These are phyloP conservation scores for Petunia secreta DNA, from an alignment of 257 asterid genomes.

Conservation along the genomic window DNA sequence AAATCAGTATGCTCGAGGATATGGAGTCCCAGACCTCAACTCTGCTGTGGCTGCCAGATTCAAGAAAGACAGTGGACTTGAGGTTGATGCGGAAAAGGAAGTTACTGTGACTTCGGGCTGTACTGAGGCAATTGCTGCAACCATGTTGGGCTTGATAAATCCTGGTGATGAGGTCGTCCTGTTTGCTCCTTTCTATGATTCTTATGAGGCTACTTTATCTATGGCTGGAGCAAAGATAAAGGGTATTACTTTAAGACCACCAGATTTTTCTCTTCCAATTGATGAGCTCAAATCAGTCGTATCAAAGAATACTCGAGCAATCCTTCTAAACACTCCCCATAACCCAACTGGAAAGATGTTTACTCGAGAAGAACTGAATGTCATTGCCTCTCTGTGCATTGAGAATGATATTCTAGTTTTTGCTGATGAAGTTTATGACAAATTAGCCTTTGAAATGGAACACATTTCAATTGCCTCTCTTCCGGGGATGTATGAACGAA, in stretches of 20 bases:
- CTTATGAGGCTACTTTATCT: slow-evolving; percentile 91
- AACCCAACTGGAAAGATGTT: slow-evolving; percentile 98
- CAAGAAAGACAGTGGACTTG: slow-evolving; percentile 72
- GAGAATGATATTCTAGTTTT: slow-evolving; percentile 78
- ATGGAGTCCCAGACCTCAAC: slow-evolving; percentile 90
- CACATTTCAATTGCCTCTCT: slow-evolving; percentile 90
- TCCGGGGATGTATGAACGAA: slow-evolving; percentile 86
- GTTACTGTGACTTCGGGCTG: slow-evolving; percentile 94
- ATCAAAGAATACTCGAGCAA: slow-evolving; percentile 81
- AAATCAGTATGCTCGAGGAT: slow-evolving; percentile 96
- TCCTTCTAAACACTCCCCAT: slow-evolving; percentile 88
- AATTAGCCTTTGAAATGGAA: slow-evolving; percentile 87
- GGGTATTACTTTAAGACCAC: slow-evolving; percentile 73
- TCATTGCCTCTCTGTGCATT: slow-evolving; percentile 72
- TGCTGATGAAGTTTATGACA: slow-evolving; percentile 91
- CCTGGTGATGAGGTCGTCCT: slow-evolving; percentile 93
- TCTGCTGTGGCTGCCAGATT: slow-evolving; percentile 84
- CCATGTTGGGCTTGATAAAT: slow-evolving; percentile 85
- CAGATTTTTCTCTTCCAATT: slow-evolving; percentile 76
- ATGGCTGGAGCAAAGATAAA: slow-evolving; percentile 93
- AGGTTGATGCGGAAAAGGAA: slow-evolving; percentile 84
- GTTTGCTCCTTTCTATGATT: slow-evolving; percentile 95
- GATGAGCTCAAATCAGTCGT: slow-evolving; percentile 71
- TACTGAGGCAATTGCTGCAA: slow-evolving; percentile 97
- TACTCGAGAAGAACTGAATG: slow-evolving; percentile 65